Evolutionary conservation across 495 filamentous ascomycete genomes (phyloP).

Genomic region (Neurospora sp.): DNA sequence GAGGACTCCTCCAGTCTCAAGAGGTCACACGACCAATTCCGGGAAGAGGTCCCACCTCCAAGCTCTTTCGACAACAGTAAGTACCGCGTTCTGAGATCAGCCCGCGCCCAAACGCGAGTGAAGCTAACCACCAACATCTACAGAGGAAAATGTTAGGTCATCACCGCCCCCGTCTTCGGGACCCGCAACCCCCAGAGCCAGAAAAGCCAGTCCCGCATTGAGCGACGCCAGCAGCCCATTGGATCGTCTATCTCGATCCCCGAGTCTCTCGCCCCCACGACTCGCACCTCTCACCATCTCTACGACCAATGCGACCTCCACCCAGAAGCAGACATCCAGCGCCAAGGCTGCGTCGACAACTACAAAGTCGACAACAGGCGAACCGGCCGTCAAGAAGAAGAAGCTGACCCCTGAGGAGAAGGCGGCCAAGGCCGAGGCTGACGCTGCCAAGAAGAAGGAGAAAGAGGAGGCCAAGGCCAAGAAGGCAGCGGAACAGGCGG

Average conservation of each 20-base stretch:
- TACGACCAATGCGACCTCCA: constrained; percentile 2
- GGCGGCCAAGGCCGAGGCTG: constrained; percentile 30
- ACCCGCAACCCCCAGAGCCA: constrained; percentile 11
- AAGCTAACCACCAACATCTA: background rate
- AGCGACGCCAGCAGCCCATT: constrained; percentile 28
- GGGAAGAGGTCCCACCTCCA: constrained; percentile 7
- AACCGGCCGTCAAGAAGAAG: constrained; percentile 35
- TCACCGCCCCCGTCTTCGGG: background rate
- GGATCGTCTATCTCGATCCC: constrained; percentile 18
- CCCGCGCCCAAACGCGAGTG: background rate
- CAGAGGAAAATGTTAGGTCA: constrained; percentile 15
- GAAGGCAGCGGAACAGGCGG: constrained; percentile 17
- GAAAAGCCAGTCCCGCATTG: constrained; percentile 20
- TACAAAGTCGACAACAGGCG: constrained; percentile 6
- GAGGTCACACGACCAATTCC: constrained; percentile 27
- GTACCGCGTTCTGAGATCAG: background rate
- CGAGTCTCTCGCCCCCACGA: constrained; percentile 13
- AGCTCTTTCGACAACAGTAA: constrained; percentile 12
- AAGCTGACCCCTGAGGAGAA: constrained; percentile 46
- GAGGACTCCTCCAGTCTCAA: constrained; percentile 24
- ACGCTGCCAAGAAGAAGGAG: constrained; percentile 35
- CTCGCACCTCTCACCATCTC: background rate
- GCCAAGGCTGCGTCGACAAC: background rate
- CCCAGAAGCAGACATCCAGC: constrained; percentile 1
- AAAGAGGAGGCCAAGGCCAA: constrained; percentile 27